Evolutionary conservation across 2,329 filamentous ascomycete genomes (phyloP).

Genomic region (Pseudopyrenochaeta lycopersici): DNA sequence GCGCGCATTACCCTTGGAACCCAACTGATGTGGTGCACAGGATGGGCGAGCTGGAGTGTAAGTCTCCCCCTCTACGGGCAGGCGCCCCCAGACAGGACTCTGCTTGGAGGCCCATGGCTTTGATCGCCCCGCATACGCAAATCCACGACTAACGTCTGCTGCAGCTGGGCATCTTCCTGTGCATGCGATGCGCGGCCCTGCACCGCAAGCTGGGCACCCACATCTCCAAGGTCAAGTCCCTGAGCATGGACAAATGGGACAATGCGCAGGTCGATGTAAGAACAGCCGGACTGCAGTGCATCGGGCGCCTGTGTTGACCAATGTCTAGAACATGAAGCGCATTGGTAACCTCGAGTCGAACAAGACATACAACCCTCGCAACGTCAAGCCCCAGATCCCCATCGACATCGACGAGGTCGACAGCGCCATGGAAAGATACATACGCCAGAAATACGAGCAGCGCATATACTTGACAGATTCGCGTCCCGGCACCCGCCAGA

Average conservation of each 20-base stretch:
- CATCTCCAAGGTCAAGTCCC: conserved; percentile 97
- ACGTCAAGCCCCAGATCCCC: conserved; percentile 82
- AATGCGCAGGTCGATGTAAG: conserved; percentile 94
- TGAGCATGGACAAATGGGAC: conserved; percentile 98
- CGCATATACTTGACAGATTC: conserved; percentile 57
- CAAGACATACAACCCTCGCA: conserved; percentile 86
- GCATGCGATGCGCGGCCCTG: conserved; percentile 94
- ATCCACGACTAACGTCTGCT: conserved; percentile 22
- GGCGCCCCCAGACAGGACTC: neutral
- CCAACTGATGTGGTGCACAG: conserved; percentile 59
- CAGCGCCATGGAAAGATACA: conserved; percentile 93
- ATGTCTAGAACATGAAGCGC: conserved; percentile 84
- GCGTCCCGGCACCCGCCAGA: conserved; percentile 57
- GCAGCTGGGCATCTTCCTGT: conserved; percentile 92
- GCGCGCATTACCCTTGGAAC: conserved; percentile 10
- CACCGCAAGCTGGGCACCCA: conserved; percentile 98
- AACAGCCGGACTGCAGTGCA: conserved; percentile 13
- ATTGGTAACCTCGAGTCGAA: conserved; percentile 89
- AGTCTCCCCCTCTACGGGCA: conserved; percentile 41
- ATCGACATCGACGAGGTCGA: conserved; percentile 93
- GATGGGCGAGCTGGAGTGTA: conserved; percentile 98
- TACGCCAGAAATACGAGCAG: conserved; percentile 90
- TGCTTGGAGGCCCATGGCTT: neutral
- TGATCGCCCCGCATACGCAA: neutral
- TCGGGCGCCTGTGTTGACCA: conserved; percentile 18